Conservation (phyloP, 192 early-diverging fungal genomes). For the Coemansia sp. region DNA sequence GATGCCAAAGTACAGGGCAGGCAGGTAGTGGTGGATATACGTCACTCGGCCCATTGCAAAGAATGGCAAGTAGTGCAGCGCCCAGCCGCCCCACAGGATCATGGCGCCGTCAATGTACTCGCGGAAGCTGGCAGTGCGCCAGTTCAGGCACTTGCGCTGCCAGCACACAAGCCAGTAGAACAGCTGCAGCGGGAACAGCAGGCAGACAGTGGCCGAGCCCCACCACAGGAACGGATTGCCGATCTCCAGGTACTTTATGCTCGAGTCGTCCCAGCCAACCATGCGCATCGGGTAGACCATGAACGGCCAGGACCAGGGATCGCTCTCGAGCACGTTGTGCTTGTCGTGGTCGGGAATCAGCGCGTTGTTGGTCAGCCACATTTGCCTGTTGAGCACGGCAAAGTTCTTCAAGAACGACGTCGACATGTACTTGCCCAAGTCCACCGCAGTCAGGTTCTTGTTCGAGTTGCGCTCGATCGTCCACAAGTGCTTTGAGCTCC, state of each 20-base stretch:
- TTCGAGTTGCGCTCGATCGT: constrained; percentile 49
- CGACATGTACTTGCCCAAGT: constrained; percentile 32
- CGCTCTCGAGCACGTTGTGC: constrained; percentile 56
- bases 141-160: constrained; percentile 28
- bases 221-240: constrained; percentile 93
- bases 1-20: constrained; percentile 78
- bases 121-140: constrained; percentile 42
- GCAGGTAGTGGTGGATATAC: constrained; percentile 96
- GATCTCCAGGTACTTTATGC: constrained; percentile 84
- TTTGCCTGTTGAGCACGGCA: constrained; percentile 47
- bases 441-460: constrained; percentile 34
- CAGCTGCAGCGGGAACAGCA: constrained; percentile 34
- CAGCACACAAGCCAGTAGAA: constrained; percentile 17
- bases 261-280: constrained; percentile 78
- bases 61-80: constrained; percentile 88
- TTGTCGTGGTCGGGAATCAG: constrained; percentile 51
- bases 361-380: constrained; percentile 52
- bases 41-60: constrained; percentile 88
- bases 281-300: constrained; percentile 77
- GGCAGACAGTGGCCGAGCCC: constrained; percentile 55
- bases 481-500: constrained; percentile 56
- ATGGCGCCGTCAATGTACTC: constrained; percentile 62
- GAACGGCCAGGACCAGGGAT: constrained; percentile 86
- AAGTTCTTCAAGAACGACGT: constrained; percentile 39
- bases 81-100: constrained; percentile 83